Percentiles rank a stretch among this genome's conserved stretches.
These are phyloP conservation scores for Venturiaceae sp. DNA, from an alignment of 2,329 filamentous ascomycete genomes.

Conservation along the genomic window DNA sequence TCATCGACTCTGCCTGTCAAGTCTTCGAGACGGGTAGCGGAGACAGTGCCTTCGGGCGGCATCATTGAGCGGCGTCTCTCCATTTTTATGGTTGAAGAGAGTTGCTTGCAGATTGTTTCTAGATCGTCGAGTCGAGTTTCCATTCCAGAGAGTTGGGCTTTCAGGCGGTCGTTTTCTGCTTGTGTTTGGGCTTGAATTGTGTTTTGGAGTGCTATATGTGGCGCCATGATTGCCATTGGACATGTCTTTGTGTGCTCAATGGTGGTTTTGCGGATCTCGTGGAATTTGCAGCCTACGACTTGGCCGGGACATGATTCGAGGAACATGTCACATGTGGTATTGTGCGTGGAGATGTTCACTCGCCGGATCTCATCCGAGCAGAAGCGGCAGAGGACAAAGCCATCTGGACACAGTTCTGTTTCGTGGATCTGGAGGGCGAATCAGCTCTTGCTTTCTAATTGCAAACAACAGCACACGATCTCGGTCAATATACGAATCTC, in stretches of 20 bases:
- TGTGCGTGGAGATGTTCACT: conserved; percentile 30
- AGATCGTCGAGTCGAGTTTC: conserved; percentile 2
- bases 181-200: conserved; percentile 33
- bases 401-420: conserved; percentile 40
- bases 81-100: background rate
- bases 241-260: conserved; percentile 30
- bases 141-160: background rate
- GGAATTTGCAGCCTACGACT: conserved; percentile 32
- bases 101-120: conserved; percentile 3
- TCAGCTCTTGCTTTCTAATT: background rate
- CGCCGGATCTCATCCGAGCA: conserved; percentile 32
- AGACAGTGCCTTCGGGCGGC: background rate
- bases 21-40: background rate
- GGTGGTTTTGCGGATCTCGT: conserved; percentile 27
- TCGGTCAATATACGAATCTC: too few species aligned
- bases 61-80: background rate
- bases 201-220: conserved; percentile 32
- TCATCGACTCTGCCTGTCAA: background rate
- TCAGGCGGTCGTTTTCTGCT: conserved; percentile 14
- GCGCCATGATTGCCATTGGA: conserved; percentile 36
- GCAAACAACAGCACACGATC: conserved; percentile 1
- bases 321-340: conserved; percentile 30
- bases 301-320: conserved; percentile 33
- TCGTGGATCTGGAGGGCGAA: conserved; percentile 25
- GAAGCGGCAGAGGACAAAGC: conserved; percentile 31